Percentiles rank a stretch among this genome's conserved stretches.
phyloP scores from a whole-genome alignment of 2,329 filamentous ascomycete genomes.

The Arthrocladium fulminans region DNA sequence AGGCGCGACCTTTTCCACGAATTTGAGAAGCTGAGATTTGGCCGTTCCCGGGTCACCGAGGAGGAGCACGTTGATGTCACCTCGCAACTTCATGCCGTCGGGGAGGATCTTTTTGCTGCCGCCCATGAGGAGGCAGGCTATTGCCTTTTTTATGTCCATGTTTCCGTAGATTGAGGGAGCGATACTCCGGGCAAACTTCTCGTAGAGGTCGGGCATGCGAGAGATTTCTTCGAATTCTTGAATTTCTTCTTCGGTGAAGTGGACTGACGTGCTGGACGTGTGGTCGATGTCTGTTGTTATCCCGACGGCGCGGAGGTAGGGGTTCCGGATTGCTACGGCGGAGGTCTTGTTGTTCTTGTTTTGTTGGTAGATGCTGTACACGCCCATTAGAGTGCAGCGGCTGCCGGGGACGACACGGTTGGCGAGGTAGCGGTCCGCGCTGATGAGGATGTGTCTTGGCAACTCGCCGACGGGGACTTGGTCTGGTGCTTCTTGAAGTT shows the following conservation, averaged over 20 bases:
- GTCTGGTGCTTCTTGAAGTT: conserved; percentile 93
- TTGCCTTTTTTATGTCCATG: conserved; percentile 91
- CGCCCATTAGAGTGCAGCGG: conserved; percentile 87
- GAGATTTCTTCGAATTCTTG: conserved; percentile 93
- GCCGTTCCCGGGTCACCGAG: conserved; percentile 96
- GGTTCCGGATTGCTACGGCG: conserved; percentile 86
- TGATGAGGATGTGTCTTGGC: conserved; percentile 87
- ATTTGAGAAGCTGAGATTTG: conserved; percentile 94
- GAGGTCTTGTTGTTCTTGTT: conserved; percentile 68
- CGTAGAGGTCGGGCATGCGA: conserved; percentile 83
- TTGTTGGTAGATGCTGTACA: conserved; percentile 95
- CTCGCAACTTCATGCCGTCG: conserved; percentile 93
- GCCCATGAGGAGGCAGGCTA: conserved; percentile 84
- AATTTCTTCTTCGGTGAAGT: conserved; percentile 91
- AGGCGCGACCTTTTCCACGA: conserved; percentile 90
- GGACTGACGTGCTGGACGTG: conserved; percentile 70
- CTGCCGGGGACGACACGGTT: conserved; percentile 94
- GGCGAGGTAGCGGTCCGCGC: conserved; percentile 89
- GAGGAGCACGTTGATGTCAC: conserved; percentile 94
- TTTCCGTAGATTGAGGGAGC: conserved; percentile 98
- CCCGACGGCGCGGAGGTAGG: conserved; percentile 85
- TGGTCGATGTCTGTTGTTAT: conserved; percentile 87
- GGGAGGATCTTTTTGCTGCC: conserved; percentile 96
- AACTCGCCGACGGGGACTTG: conserved; percentile 95
- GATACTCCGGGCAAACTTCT: conserved; percentile 80